A percentile compares a stretch with the other conserved stretches of the same genome.
phyloP scores from a whole-genome alignment of 192 early-diverging fungal genomes.

The Phycomyces blakesleeanus region DNA sequence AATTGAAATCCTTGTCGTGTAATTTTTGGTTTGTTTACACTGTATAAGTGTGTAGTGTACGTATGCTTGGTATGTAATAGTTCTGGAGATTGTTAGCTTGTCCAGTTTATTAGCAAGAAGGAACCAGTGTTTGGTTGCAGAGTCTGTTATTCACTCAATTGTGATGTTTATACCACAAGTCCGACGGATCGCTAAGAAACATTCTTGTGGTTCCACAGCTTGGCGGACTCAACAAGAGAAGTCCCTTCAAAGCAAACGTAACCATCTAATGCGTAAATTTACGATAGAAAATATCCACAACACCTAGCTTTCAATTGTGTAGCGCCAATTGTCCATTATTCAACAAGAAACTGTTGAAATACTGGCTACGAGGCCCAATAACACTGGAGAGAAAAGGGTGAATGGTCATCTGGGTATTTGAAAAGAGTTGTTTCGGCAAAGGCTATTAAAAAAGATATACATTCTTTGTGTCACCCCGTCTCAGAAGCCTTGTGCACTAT shows the following conservation, averaged over 20 bases:
- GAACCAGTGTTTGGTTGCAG: too few species aligned
- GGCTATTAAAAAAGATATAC: neutral
- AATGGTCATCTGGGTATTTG: too few species aligned
- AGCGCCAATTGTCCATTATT: neutral
- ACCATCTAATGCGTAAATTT: neutral
- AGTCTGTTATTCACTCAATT: too few species aligned
- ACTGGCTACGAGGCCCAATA: neutral
- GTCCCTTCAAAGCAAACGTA: neutral
- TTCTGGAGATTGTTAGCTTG: too few species aligned
- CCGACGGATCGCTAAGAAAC: neutral
- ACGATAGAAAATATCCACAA: too few species aligned
- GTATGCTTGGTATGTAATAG: too few species aligned
- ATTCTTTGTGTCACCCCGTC: too few species aligned
- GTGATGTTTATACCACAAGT: neutral
- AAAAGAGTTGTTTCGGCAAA: neutral
- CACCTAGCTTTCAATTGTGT: neutral
- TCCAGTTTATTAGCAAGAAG: too few species aligned
- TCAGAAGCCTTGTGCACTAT: too few species aligned
- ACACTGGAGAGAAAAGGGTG: neutral
- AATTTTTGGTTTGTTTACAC: too few species aligned
- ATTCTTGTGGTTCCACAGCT: neutral
- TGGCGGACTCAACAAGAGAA: neutral
- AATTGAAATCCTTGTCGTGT: too few species aligned
- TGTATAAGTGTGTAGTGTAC: too few species aligned
- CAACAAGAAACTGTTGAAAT: neutral